Conservation (phyloP, 495 filamentous ascomycete species). For the Penicillium coffeae region DNA sequence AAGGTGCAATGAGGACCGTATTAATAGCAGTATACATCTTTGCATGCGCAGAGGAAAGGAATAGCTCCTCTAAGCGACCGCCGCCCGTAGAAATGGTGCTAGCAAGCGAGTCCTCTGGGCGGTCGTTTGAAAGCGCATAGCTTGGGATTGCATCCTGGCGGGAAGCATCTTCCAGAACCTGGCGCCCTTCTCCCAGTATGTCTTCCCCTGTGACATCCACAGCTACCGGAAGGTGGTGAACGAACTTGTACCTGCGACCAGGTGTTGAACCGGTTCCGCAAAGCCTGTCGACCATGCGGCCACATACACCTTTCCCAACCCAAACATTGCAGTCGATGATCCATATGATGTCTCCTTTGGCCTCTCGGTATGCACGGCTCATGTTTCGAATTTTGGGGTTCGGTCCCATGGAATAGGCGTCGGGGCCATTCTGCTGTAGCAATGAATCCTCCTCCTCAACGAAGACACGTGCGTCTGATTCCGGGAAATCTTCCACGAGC, state of each 20-base stretch:
- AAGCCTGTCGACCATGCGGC: conserved; percentile 82
- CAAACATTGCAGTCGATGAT: conserved; percentile 96
- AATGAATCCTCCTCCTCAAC: conserved; percentile 88
- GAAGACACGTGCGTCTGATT: conserved; percentile 67
- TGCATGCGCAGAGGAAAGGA: conserved; percentile 88
- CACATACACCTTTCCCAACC: conserved; percentile 73
- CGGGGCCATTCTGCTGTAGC: conserved; percentile 47
- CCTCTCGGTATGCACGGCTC: conserved; percentile 92
- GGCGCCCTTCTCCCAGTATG: conserved; percentile 33
- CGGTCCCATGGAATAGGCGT: conserved; percentile 67
- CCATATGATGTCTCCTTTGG: conserved; percentile 89
- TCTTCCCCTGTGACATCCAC: conserved; percentile 60
- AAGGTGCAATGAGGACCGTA: conserved; percentile 83
- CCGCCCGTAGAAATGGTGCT: conserved; percentile 50
- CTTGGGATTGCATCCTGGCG: conserved; percentile 7
- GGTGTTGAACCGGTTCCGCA: conserved; percentile 56
- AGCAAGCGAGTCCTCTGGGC: conserved; percentile 20
- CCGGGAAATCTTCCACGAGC: conserved; percentile 66
- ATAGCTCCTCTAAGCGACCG: conserved; percentile 88
- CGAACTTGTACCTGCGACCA: conserved; percentile 77
- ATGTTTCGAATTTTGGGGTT: conserved; percentile 99
- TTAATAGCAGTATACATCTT: conserved; percentile 99
- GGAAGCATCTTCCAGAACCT: conserved; percentile 36
- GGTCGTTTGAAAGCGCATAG: conserved; percentile 7
- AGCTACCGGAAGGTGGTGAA: conserved; percentile 88